phyloP scores from a whole-genome alignment of 345 rosid genomes.

The Corymbia maculata region DNA sequence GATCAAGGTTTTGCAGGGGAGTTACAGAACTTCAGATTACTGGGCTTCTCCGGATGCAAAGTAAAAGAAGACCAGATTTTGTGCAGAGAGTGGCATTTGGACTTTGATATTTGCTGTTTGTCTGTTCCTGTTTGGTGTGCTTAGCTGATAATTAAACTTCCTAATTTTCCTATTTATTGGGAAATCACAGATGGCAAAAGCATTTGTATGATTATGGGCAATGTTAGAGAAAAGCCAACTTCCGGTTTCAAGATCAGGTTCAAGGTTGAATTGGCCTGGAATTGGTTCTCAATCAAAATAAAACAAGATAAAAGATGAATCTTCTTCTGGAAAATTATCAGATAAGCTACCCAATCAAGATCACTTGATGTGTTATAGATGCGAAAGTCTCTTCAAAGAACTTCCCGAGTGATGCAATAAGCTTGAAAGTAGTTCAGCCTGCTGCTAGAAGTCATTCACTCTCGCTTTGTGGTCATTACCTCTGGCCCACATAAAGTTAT shows the following conservation, averaged over 20 bases:
- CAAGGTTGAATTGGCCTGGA: not conserved
- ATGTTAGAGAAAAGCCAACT: not conserved
- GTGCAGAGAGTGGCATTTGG: conserved; percentile 90
- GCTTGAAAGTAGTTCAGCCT: not conserved
- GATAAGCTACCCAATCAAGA: not conserved
- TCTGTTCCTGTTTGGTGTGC: not conserved
- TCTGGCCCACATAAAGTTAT: not conserved
- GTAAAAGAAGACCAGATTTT: conserved; percentile 77
- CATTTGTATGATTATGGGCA: not conserved
- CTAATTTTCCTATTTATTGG: not conserved
- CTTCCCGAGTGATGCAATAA: not conserved
- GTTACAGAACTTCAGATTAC: conserved; percentile 82
- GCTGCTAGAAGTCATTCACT: not conserved
- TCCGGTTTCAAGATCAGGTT: not conserved
- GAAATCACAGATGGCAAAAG: not conserved
- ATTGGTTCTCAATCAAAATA: not conserved
- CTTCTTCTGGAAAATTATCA: not conserved
- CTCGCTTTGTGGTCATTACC: not conserved
- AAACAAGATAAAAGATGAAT: not conserved
- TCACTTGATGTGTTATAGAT: not conserved
- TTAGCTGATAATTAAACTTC: not conserved
- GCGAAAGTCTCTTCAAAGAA: not conserved
- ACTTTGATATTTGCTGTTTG: conserved; percentile 10
- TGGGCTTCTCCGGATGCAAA: conserved; percentile 85
- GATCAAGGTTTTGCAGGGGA: conserved; percentile 85